phyloP scores from a whole-genome alignment of 805 yeast genomes.

The Schizosaccharomyces cryophilus region DNA sequence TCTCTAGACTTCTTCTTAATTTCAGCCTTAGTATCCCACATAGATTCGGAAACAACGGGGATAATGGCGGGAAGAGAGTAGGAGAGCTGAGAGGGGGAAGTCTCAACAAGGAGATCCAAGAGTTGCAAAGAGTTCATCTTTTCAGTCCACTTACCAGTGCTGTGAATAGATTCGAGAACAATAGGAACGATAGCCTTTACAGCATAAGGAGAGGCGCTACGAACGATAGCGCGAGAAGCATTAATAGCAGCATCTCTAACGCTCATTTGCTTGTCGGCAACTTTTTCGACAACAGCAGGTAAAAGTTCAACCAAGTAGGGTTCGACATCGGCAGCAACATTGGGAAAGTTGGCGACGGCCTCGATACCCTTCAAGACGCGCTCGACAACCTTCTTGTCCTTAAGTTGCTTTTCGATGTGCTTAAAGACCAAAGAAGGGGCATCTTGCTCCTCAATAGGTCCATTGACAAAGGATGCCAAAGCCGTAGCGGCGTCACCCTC shows the following conservation, averaged over 20 bases:
- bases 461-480: constrained; percentile 80
- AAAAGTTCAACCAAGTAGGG: constrained; percentile 72
- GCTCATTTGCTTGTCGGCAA: constrained; percentile 77
- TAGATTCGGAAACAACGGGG: constrained; percentile 94
- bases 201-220: constrained; percentile 74
- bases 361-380: constrained; percentile 65
- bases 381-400: constrained; percentile 46
- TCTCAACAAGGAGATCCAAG: constrained; percentile 66
- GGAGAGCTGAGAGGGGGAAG: constrained; percentile 88
- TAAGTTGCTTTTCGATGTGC: constrained; percentile 49
- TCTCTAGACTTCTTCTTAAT: constrained; percentile 91
- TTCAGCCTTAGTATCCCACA: constrained; percentile 99
- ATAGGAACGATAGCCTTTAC: constrained; percentile 75
- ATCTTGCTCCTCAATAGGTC: constrained; percentile 94
- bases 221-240: constrained; percentile 56
- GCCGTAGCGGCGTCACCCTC: constrained; percentile 66
- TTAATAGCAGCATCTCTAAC: constrained; percentile 47
- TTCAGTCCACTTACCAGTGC: constrained; percentile 85
- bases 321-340: constrained; percentile 73
- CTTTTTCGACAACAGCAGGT: constrained; percentile 41
- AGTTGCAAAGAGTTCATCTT: constrained; percentile 76
- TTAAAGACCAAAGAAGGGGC: constrained; percentile 74
- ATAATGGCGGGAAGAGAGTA: constrained; percentile 98
- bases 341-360: constrained; percentile 52
- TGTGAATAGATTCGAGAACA: constrained; percentile 39